phyloP scores from a whole-genome alignment of 495 filamentous ascomycete genomes.

The Hypoxylon fuscum region DNA sequence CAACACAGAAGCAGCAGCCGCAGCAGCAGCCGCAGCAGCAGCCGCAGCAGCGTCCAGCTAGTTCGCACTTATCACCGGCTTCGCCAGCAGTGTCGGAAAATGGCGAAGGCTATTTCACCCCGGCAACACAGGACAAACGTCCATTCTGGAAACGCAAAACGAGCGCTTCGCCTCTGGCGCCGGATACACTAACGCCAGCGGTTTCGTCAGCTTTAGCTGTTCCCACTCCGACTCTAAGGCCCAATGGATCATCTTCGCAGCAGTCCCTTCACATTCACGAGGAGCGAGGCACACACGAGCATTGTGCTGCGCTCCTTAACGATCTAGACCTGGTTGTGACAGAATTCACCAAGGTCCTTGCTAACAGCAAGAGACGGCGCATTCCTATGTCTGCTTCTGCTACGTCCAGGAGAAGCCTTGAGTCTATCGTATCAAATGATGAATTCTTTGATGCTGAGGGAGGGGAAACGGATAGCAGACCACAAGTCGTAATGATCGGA shows the following conservation, averaged over 20 bases:
- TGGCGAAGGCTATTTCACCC: constrained; percentile 54
- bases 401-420: constrained; percentile 76
- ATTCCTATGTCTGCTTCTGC: constrained; percentile 58
- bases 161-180: constrained; percentile 55
- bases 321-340: constrained; percentile 84
- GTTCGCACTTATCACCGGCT: constrained; percentile 52
- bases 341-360: constrained; percentile 80
- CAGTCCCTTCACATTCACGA: constrained; percentile 44
- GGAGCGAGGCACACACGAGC: constrained; percentile 72
- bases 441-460: constrained; percentile 96
- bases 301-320: constrained; percentile 79
- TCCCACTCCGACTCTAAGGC: constrained; percentile 56
- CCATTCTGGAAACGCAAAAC: constrained; percentile 94
- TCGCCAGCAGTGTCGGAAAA: constrained; percentile 55
- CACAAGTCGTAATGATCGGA: constrained; percentile 79
- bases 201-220: constrained; percentile 67
- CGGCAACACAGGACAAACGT: constrained; percentile 56
- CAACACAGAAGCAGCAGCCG: constrained; percentile 63
- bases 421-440: constrained; percentile 76
- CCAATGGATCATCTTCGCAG: constrained; percentile 33
- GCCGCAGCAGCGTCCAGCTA: constrained; percentile 42
- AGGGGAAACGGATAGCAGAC: constrained; percentile 62
- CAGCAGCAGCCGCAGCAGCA: constrained; percentile 65
- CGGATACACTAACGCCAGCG: constrained; percentile 56
- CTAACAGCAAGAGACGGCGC: constrained; percentile 81